phyloP scores from a whole-genome alignment of 2,329 filamentous ascomycete genomes.

The Drechmeria coniospora region DNA sequence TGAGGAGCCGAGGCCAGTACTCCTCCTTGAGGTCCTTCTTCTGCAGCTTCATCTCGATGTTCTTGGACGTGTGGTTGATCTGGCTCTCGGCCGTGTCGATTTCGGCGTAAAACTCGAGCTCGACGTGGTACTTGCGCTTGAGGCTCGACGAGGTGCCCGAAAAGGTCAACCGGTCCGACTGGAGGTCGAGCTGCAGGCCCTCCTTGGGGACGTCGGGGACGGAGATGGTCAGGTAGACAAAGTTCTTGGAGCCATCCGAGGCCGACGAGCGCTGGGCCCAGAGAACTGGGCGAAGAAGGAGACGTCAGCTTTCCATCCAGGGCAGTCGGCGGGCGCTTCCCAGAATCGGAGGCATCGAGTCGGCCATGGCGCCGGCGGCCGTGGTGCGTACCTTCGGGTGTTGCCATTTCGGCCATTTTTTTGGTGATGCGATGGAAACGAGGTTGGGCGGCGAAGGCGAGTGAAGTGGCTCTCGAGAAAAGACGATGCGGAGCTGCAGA shows the following conservation, averaged over 20 bases:
- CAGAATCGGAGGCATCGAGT: not conserved
- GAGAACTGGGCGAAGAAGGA: slow-evolving; percentile 47
- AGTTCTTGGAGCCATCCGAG: slow-evolving; percentile 73
- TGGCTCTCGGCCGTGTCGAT: slow-evolving; percentile 77
- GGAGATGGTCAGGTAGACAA: slow-evolving; percentile 82
- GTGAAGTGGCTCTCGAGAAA: no score
- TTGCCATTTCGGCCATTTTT: slow-evolving; percentile 8
- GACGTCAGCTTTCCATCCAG: not conserved
- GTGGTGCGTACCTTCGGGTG: slow-evolving; percentile 25
- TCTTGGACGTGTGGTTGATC: slow-evolving; percentile 75
- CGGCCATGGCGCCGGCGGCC: no score
- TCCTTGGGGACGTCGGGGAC: slow-evolving; percentile 68
- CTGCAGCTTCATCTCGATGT: slow-evolving; percentile 77
- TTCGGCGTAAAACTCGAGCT: slow-evolving; percentile 78
- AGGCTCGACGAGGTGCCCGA: slow-evolving; percentile 68
- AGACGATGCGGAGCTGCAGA: no score
- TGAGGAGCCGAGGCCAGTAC: slow-evolving; percentile 91
- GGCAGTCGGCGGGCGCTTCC: not conserved
- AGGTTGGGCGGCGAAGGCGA: no score
- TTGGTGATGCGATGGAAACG: no score
- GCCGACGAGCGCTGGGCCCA: slow-evolving; percentile 93
- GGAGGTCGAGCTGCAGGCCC: slow-evolving; percentile 69
- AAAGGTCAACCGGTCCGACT: slow-evolving; percentile 64
- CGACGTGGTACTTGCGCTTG: slow-evolving; percentile 74
- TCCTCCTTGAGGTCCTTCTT: slow-evolving; percentile 95